Evolutionary conservation across 1,139 yeast species (phyloP).

Genomic region (Suhomyces anneliseae): DNA sequence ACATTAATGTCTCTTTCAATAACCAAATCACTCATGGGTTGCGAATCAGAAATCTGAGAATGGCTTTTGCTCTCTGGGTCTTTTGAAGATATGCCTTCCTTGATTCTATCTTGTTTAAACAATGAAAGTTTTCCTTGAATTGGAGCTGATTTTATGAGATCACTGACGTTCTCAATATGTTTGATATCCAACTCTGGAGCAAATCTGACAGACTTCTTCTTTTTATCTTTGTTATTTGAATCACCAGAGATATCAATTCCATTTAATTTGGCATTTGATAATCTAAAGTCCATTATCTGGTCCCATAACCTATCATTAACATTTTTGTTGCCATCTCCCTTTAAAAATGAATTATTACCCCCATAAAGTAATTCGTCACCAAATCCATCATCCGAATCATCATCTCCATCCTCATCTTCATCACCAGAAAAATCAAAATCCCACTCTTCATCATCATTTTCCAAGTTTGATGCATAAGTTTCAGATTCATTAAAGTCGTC

Average conservation of each 20-base stretch:
- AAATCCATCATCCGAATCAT: conserved; percentile 18
- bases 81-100: background rate
- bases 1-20: conserved; percentile 9
- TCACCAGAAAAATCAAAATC: conserved; percentile 32
- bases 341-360: conserved; percentile 15
- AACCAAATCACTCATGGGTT: conserved; percentile 12
- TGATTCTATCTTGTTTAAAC: conserved; percentile 25
- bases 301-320: conserved; percentile 32
- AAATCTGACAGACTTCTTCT: conserved; percentile 51
- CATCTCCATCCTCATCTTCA: conserved; percentile 11
- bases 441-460: conserved; percentile 39
- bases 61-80: background rate
- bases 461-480: conserved; percentile 29
- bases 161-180: conserved; percentile 59
- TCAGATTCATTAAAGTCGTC: conserved; percentile 47
- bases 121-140: conserved; percentile 21
- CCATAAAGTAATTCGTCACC: conserved; percentile 30
- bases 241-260: background rate
- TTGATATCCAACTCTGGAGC: conserved; percentile 53
- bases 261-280: background rate
- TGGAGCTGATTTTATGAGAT: conserved; percentile 39
- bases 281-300: conserved; percentile 28
- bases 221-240: background rate
- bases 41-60: too few relatives aligned
- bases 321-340: conserved; percentile 12